These are phyloP conservation scores for Ceratobasidium papillatum DNA, from an alignment of 1,284 basidiomycete genomes.

Conservation along the genomic window DNA sequence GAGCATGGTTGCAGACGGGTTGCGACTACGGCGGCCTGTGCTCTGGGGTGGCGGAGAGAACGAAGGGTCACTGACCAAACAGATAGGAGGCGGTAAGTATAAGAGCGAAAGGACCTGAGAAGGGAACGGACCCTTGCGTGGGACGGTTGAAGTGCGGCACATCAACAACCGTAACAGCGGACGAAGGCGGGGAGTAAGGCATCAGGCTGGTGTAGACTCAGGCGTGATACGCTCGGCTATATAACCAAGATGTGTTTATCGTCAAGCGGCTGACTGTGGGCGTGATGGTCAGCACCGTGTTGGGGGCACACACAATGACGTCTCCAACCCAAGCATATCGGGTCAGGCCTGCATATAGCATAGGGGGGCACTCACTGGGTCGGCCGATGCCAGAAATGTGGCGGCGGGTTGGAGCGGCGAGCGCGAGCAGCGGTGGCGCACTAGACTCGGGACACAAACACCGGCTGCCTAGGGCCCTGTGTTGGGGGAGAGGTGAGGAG, in stretches of 20 bases:
- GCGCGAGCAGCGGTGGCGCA: neutral
- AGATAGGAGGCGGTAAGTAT: conserved; percentile 14
- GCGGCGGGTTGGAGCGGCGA: neutral
- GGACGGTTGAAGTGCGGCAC: conserved; percentile 32
- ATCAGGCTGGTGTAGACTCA: conserved; percentile 22
- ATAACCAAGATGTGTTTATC: conserved; percentile 4
- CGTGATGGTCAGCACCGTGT: conserved; percentile 17
- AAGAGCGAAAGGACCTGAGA: conserved; percentile 16
- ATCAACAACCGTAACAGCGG: conserved; percentile 36
- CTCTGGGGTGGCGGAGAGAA: conserved; percentile 12
- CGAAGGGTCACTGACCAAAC: conserved; percentile 14
- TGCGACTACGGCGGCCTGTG: conserved; percentile 11
- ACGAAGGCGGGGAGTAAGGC: conserved; percentile 37
- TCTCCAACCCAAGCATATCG: neutral
- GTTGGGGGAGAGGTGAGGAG: neutral
- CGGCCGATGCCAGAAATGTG: conserved; percentile 1
- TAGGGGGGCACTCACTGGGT: conserved; percentile 1
- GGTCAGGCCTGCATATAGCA: neutral
- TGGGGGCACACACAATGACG: conserved; percentile 19
- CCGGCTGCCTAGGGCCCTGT: neutral
- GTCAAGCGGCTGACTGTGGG: neutral
- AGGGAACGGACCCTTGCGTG: conserved; percentile 39
- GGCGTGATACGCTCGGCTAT: neutral
- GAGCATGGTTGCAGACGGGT: conserved; percentile 15
- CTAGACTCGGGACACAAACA: neutral